phyloP scores from a whole-genome alignment of 345 rosid genomes.

The Cardamine chenopodiifolia region DNA sequence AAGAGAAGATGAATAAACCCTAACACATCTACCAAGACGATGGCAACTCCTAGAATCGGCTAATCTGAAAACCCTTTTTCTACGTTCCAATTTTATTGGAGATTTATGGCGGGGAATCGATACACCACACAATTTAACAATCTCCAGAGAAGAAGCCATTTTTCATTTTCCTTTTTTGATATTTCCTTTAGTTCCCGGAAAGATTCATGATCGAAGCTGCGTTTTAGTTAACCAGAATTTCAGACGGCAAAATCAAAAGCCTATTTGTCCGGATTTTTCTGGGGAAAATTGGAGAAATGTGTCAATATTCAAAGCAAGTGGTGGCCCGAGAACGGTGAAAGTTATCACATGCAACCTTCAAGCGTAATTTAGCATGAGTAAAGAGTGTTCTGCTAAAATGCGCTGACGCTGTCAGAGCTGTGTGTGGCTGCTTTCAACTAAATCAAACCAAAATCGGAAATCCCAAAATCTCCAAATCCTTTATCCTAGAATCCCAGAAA shows the following conservation, averaged over 20 bases:
- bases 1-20: conserved; percentile 53
- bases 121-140: conserved; percentile 49
- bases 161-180: neutral
- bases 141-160: conserved; percentile 44
- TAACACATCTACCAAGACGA: conserved; percentile 35
- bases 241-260: conserved; percentile 16
- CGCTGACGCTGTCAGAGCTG: neutral
- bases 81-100: conserved; percentile 41
- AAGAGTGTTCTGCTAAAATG: neutral
- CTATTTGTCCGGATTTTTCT: conserved; percentile 22
- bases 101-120: conserved; percentile 53
- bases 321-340: conserved; percentile 36
- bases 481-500: no score
- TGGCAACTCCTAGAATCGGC: conserved; percentile 33
- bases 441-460: no score
- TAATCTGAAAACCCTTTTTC: conserved; percentile 44
- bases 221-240: neutral
- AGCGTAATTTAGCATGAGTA: neutral
- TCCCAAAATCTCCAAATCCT: no score
- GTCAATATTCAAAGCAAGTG: conserved; percentile 31
- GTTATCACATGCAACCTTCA: conserved; percentile 2
- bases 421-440: conserved; percentile 43
- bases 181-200: conserved; percentile 24
- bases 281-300: conserved; percentile 13
- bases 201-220: conserved; percentile 28